These are phyloP conservation scores for Ustilago sp. DNA, from an alignment of 1,284 basidiomycete species.

Conservation along the genomic window DNA sequence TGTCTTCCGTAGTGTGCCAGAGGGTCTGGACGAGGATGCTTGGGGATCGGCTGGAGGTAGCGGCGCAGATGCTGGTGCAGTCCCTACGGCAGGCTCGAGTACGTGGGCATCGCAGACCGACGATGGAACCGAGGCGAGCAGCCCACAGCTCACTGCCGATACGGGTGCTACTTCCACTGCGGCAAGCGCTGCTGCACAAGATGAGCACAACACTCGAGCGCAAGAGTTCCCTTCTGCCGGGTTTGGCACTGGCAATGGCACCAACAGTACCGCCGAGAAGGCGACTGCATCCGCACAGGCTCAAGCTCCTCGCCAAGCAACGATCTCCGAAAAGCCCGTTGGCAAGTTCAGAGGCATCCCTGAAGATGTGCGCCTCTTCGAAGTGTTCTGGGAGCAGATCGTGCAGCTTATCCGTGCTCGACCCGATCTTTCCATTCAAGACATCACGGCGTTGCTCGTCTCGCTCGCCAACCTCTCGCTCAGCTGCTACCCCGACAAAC, in stretches of 20 bases:
- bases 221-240: constrained; percentile 43
- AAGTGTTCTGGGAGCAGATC: constrained; percentile 69
- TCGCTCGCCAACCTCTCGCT: constrained; percentile 66
- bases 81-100: constrained; percentile 27
- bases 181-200: constrained; percentile 11
- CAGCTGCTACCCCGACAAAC: constrained; percentile 68
- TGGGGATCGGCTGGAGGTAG: constrained; percentile 53
- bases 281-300: constrained; percentile 18
- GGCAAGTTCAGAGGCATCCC: constrained; percentile 68
- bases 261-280: constrained; percentile 35
- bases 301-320: constrained; percentile 24
- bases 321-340: constrained; percentile 33
- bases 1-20: constrained; percentile 55
- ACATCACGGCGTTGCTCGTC: constrained; percentile 65
- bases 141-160: constrained; percentile 36
- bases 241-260: constrained; percentile 14
- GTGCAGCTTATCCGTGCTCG: constrained; percentile 67
- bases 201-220: constrained; percentile 36
- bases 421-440: constrained; percentile 67
- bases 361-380: constrained; percentile 67
- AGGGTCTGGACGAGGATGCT: constrained; percentile 61
- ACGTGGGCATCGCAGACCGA: constrained; percentile 49
- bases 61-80: constrained; percentile 12
- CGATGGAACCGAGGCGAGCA: constrained; percentile 41
- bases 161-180: constrained; percentile 27